Base-by-base conservation (phyloP, 2,329 filamentous ascomycete genomes). In the Aspergillus persii region DNA sequence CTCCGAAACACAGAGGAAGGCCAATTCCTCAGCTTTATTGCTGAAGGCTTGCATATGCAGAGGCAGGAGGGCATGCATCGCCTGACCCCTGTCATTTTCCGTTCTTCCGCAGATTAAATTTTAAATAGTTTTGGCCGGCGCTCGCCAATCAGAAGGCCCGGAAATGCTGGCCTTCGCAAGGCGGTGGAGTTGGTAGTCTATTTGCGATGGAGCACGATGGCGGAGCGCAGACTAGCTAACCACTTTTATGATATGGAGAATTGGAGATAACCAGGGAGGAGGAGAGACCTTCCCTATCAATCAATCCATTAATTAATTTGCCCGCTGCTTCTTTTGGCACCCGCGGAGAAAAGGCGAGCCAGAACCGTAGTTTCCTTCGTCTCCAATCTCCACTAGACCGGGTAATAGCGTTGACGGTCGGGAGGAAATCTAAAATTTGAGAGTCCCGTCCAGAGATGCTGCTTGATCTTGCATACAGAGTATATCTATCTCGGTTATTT, bases 41-140 rank as follows among this genome's bases (percentile, higher is more conserved):
- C 36, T 41, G 15, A n/a, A 6, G 36, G 36, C 36, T 41, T 57
- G 27, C 50, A 53, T 57, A 53, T 53, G 53, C 53, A 55, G 18
- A 36, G 33, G 33, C 52, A 54, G 12, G 27, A 29, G 29, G 12
- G 23, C 46, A 49, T 55, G 30, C 53, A 31, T 31, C 8, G 26
- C 33, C 29, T n/a, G 36, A 41, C 53, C 53, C 53, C 53, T 55
- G 53, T 55, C 53, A 55, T 55, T 46, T 55, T 54, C 52, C 52
- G 52, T 44, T 29, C 36, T 54, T 54, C 53, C 53, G 53, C 53
- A 49, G 41, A 55, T 55, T 55, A 48, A 55, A 41, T 29, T 50
- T 55, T 55, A 50, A 50, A 55, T 55, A 50, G 46, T 55, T 39
- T 49, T 29, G 46, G 41, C 44, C 27, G 46, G 41, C 41, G 12